Evolutionary conservation across 805 yeast species (phyloP).

Genomic region (Starmerella cellae): DNA sequence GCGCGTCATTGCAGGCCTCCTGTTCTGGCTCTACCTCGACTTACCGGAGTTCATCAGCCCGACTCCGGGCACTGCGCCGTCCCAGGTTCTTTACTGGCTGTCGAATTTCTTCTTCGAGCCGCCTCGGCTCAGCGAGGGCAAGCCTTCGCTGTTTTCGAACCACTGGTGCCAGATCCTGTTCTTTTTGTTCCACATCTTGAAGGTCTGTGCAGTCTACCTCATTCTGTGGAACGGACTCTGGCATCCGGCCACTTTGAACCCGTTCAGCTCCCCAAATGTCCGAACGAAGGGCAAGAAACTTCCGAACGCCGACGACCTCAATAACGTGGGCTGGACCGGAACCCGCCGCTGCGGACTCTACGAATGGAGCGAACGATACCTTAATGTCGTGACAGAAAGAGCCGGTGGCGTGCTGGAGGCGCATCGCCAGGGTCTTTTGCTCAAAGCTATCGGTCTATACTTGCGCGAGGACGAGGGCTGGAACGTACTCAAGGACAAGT

Average conservation of each 20-base stretch:
- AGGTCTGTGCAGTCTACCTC: conserved; percentile 42
- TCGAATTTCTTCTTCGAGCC: conserved; percentile 25
- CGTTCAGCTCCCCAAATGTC: conserved; percentile 22
- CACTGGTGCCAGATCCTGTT: conserved; percentile 60
- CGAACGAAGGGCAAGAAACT: neutral
- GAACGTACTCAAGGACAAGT: conserved; percentile 18
- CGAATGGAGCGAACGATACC: conserved; percentile 57
- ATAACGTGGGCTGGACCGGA: conserved; percentile 88
- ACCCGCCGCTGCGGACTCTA: conserved; percentile 57
- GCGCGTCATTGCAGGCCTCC: conserved; percentile 21
- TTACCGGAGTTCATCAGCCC: conserved; percentile 81
- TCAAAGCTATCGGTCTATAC: conserved; percentile 41
- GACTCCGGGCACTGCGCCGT: conserved; percentile 78
- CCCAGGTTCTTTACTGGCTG: conserved; percentile 39
- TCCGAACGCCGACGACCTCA: conserved; percentile 40
- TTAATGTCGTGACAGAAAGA: conserved; percentile 47
- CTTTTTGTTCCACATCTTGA: conserved; percentile 58
- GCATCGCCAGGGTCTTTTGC: conserved; percentile 56
- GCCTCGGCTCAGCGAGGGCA: conserved; percentile 35
- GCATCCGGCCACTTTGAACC: conserved; percentile 56
- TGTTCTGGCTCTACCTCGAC: conserved; percentile 81
- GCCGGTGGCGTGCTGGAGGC: conserved; percentile 64
- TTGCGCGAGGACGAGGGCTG: conserved; percentile 77
- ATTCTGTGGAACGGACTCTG: conserved; percentile 55
- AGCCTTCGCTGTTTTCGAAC: conserved; percentile 30